These are phyloP conservation scores for Prunus armeniaca DNA, from an alignment of 306 rosid species.

Conservation along the genomic window DNA sequence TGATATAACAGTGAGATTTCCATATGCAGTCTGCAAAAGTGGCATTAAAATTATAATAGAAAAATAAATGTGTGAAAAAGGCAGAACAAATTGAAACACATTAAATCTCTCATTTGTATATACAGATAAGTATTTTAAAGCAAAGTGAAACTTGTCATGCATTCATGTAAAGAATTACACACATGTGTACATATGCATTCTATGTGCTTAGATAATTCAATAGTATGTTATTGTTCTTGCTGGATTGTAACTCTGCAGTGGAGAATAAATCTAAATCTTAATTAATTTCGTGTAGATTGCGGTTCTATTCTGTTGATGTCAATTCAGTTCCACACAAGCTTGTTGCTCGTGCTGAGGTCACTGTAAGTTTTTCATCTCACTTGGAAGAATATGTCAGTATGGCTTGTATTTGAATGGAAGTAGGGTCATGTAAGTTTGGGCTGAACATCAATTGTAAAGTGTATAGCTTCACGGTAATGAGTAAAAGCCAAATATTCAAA, in stretches of 20 bases:
- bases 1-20: background rate
- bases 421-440: background rate
- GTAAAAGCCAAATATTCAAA: background rate
- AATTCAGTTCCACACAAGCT: constrained; percentile 74
- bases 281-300: constrained; percentile 50
- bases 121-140: background rate
- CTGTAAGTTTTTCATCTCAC: constrained; percentile 57
- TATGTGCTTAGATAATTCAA: background rate
- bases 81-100: background rate
- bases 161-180: background rate
- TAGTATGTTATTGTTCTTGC: background rate
- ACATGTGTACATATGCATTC: background rate
- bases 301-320: constrained; percentile 73
- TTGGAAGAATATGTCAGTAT: background rate
- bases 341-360: constrained; percentile 74
- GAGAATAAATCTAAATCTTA: background rate
- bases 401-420: background rate
- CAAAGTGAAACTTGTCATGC: background rate
- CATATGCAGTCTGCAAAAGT: background rate
- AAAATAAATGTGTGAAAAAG: background rate
- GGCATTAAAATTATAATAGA: background rate
- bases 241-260: constrained; percentile 13
- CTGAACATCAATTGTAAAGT: background rate
- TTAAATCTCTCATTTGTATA: background rate
- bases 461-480: background rate